Base-by-base conservation (phyloP, 371 early-diverging fungal species). In the Lichtheimia corymbifera region DNA sequence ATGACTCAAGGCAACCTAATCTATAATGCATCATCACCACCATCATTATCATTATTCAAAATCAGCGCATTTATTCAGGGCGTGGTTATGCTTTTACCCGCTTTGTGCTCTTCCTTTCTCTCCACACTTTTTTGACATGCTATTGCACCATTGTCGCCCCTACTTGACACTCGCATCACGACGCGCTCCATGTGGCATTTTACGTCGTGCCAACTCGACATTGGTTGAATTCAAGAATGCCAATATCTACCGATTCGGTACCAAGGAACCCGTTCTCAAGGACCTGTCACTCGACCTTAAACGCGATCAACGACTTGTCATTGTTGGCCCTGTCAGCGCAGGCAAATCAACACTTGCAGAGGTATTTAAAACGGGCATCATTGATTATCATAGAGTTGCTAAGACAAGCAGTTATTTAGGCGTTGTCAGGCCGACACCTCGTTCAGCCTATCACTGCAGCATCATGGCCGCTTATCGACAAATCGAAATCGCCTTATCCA, bases 331-430 rank as follows among this genome's bases (percentile, higher is more conserved):
- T 47, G 75, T 77, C 17, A 72, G 74, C 65, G 74, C 82, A 11
- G 82, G 82, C 25, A 77, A 77, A 55, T 71, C 78, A 2, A 81
- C 79, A 0, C 59, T 81, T 20, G 82, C 82, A n/a, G 79, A 80
- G 59, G 80, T 73, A 56, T 35, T 24, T 9, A 35, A 11, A 35
- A 22, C 1, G 22, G 22, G 22, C 1, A 22, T 22, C 35, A 35
- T 35, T 35, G 2, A 35, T 35, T 0, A 35, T 35, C 35, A 27
- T n/a, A 20, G 18, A 25, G 15, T 50, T 12, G 12, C 25, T 17
- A 30, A 22, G 50, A 43, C 15, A 53, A 43, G 52, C 6, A 17
- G 14, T 28, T 52, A 12, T 28, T 7, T 24, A 71, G 80, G 56
- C 77, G n/a, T 61, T 80, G 41, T 72, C 77, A 4, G 80, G 80